Conservation (phyloP, 495 filamentous ascomycete species). For the Xylaria acuta region DNA sequence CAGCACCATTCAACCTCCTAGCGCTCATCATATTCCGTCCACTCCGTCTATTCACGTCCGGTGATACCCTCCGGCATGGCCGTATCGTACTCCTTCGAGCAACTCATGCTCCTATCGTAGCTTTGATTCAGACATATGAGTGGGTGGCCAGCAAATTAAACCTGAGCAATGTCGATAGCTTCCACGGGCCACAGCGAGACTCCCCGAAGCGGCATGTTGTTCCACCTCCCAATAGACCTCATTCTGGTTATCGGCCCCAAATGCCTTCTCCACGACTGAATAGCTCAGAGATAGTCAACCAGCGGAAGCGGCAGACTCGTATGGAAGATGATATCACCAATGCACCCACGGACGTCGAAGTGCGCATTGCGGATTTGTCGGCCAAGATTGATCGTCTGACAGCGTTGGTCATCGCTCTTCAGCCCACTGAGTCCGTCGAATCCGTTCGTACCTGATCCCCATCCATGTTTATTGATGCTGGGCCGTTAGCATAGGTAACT, state of each 20-base stretch:
- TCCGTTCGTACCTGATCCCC: conserved; percentile 27
- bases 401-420: conserved; percentile 48
- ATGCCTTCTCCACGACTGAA: conserved; percentile 30
- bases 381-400: conserved; percentile 57
- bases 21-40: conserved; percentile 84
- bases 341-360: conserved; percentile 47
- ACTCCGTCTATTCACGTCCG: conserved; percentile 75
- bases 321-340: conserved; percentile 39
- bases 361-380: conserved; percentile 50
- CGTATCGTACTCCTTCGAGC: conserved; percentile 80
- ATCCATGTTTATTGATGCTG: neutral
- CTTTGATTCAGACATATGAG: conserved; percentile 57
- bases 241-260: conserved; percentile 27
- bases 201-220: conserved; percentile 24
- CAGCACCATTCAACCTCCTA: conserved; percentile 73
- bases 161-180: conserved; percentile 35
- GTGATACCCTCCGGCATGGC: conserved; percentile 67
- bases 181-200: conserved; percentile 43
- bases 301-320: conserved; percentile 15
- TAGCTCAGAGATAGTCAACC: conserved; percentile 32
- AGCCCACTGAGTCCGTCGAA: conserved; percentile 33
- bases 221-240: conserved; percentile 23
- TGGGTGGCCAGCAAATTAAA: conserved; percentile 42
- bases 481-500: neutral
- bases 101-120: conserved; percentile 62